A percentile compares a stretch with the other conserved stretches of the same genome.
phyloP scores from a whole-genome alignment of 441 rosid species.

The Euphorbia celastroides region DNA sequence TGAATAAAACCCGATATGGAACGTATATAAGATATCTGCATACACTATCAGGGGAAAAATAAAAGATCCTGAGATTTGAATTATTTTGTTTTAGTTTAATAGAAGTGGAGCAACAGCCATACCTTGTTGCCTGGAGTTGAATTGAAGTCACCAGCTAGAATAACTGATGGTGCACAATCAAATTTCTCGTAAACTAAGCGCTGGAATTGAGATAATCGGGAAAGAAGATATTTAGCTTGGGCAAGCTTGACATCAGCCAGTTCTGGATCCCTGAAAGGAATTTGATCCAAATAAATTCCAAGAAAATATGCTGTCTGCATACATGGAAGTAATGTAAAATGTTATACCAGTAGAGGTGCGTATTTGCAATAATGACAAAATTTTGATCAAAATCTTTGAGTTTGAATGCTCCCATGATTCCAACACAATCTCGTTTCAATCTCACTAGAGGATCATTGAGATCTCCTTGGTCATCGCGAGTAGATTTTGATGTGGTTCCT shows the following conservation, averaged over 20 bases:
- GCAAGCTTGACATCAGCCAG: constrained; percentile 94
- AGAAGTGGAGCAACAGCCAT: constrained; percentile 10
- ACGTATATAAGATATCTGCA: too few relatives aligned
- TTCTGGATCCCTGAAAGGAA: constrained; percentile 71
- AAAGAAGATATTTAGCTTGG: constrained; percentile 77
- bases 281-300: not conserved
- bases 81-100: not conserved
- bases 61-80: not conserved
- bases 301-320: not conserved
- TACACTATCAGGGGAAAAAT: not conserved
- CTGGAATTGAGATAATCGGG: constrained; percentile 61
- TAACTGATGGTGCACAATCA: constrained; percentile 51
- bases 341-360: constrained; percentile 75
- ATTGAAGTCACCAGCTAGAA: constrained; percentile 92
- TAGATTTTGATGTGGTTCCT: constrained; percentile 34
- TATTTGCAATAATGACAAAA: constrained; percentile 71
- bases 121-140: constrained; percentile 86
- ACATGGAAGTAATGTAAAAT: not conserved
- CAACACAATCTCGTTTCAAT: constrained; percentile 86
- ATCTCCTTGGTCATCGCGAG: constrained; percentile 49
- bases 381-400: constrained; percentile 51
- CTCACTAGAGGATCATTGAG: constrained; percentile 71
- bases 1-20: constrained; percentile 25
- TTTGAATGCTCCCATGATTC: constrained; percentile 83
- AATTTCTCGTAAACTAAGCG: constrained; percentile 48